A percentile compares a stretch with the other conserved stretches of the same genome.
phyloP scores from a whole-genome alignment of 129 eudicot species.

The Centrapalus pauciflorus region DNA sequence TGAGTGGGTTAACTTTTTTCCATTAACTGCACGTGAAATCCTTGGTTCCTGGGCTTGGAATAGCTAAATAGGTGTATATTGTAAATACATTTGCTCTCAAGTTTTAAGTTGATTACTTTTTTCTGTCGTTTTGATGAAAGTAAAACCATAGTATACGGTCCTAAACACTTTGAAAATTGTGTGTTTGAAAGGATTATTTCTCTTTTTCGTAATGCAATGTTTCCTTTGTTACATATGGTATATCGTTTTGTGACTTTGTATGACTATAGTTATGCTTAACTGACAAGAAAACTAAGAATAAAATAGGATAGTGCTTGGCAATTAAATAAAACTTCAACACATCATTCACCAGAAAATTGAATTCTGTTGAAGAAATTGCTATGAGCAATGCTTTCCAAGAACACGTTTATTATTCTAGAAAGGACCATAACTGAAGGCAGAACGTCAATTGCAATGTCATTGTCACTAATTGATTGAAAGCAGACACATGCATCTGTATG shows the following conservation, averaged over 20 bases:
- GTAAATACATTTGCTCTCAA: not conserved
- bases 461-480: not conserved
- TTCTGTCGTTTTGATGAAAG: constrained; percentile 2
- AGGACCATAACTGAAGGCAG: not conserved
- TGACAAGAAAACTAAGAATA: constrained; percentile 1
- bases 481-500: not conserved
- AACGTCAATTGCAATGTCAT: too few relatives aligned
- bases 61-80: not conserved
- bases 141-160: not conserved
- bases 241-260: not conserved
- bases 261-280: not conserved
- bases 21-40: not conserved
- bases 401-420: not conserved
- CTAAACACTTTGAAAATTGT: not conserved
- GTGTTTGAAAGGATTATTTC: not conserved
- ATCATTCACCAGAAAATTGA: not conserved
- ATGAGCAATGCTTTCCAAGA: not conserved
- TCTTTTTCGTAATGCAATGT: not conserved
- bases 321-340: not conserved
- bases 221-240: not conserved
- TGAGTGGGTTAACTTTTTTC: not conserved
- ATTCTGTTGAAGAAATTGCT: not conserved
- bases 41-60: not conserved
- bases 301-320: not conserved
- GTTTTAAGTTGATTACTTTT: not conserved